These are phyloP conservation scores for Raffaelea albimanens DNA, from an alignment of 2,329 filamentous ascomycete genomes.

Conservation along the genomic window DNA sequence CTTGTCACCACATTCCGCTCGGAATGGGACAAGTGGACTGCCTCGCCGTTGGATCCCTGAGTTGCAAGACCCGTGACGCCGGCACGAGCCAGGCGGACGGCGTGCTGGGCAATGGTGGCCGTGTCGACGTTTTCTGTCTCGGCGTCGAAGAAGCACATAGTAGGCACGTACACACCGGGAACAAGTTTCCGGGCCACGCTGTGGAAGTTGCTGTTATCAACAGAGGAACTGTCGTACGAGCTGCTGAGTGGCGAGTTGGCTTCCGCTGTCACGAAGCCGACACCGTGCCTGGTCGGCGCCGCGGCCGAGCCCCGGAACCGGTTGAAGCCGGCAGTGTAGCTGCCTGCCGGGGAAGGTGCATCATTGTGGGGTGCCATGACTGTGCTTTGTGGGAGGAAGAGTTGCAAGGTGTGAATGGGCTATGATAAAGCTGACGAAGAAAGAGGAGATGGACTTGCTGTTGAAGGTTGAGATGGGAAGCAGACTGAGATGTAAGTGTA, in stretches of 20 bases:
- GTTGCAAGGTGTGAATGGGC: no score
- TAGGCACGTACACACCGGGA: slow-evolving; percentile 61
- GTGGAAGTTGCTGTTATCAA: slow-evolving; percentile 14
- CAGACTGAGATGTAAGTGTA: no score
- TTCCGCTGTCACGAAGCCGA: slow-evolving; percentile 15
- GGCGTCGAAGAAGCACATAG: slow-evolving; percentile 62
- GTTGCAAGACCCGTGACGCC: slow-evolving; percentile 67
- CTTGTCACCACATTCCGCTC: slow-evolving; percentile 61
- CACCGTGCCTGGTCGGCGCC: slow-evolving; percentile 21
- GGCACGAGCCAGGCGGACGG: slow-evolving; percentile 61
- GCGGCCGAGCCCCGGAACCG: slow-evolving; percentile 18
- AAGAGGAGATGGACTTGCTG: background rate
- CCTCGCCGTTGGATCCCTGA: slow-evolving; percentile 76
- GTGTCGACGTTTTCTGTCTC: slow-evolving; percentile 59
- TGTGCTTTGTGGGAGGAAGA: background rate
- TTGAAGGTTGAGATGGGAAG: background rate
- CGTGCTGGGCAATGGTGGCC: slow-evolving; percentile 47
- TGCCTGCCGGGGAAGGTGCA: slow-evolving; percentile 33
- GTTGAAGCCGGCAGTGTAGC: slow-evolving; percentile 33
- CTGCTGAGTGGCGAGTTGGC: slow-evolving; percentile 26
- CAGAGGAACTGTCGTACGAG: slow-evolving; percentile 30
- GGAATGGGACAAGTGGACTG: slow-evolving; percentile 63
- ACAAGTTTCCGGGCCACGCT: slow-evolving; percentile 23
- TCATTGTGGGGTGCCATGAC: slow-evolving; percentile 38
- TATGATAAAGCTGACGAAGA: background rate